Percentiles rank a stretch among this genome's conserved stretches.
Evolutionary conservation across 2,329 filamentous ascomycete genomes (phyloP).

Genomic region (Knoxdaviesia capensis): DNA sequence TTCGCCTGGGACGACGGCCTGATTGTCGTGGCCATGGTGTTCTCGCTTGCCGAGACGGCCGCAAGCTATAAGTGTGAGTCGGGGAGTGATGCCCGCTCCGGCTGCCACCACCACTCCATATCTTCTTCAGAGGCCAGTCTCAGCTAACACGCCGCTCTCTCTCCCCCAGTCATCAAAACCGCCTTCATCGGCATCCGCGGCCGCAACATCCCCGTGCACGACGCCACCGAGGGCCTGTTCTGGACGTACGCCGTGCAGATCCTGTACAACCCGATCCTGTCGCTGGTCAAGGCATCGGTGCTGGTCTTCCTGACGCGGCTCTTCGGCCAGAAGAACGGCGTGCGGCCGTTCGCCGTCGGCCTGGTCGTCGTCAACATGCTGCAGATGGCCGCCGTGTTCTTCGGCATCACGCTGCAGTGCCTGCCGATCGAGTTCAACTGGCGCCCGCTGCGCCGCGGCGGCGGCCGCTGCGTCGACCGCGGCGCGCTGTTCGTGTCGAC

Average conservation of each 20-base stretch:
- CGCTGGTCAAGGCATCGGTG: conserved; percentile 22
- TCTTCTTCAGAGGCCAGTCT: too few relatives aligned
- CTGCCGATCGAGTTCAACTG: conserved; percentile 15
- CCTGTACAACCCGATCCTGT: conserved; percentile 23
- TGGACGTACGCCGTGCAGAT: conserved; percentile 18
- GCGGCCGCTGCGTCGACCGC: conserved; percentile 14
- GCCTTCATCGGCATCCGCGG: conserved; percentile 12
- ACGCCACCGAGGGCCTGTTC: conserved; percentile 7
- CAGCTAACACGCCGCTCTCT: too few relatives aligned
- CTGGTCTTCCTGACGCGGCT: conserved; percentile 24
- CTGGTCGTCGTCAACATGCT: conserved; percentile 15
- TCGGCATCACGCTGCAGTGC: too few relatives aligned
- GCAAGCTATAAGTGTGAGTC: conserved; percentile 10
- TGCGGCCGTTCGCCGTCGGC: conserved; percentile 11
- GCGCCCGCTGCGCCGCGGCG: conserved; percentile 7
- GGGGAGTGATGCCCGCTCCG: too few relatives aligned
- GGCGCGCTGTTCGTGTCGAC: conserved; percentile 13
- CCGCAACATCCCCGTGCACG: conserved; percentile 5
- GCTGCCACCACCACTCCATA: too few relatives aligned
- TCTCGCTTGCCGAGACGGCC: conserved; percentile 2
- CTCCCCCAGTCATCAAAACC: conserved; percentile 10
- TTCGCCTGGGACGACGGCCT: conserved; percentile 11
- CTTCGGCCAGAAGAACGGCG: conserved; percentile 14
- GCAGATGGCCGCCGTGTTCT: conserved; percentile 15
- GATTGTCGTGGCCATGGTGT: conserved; percentile 9